Evolutionary conservation across 2,329 filamentous ascomycete species (phyloP).

Genomic region (Talaromyces sp.): DNA sequence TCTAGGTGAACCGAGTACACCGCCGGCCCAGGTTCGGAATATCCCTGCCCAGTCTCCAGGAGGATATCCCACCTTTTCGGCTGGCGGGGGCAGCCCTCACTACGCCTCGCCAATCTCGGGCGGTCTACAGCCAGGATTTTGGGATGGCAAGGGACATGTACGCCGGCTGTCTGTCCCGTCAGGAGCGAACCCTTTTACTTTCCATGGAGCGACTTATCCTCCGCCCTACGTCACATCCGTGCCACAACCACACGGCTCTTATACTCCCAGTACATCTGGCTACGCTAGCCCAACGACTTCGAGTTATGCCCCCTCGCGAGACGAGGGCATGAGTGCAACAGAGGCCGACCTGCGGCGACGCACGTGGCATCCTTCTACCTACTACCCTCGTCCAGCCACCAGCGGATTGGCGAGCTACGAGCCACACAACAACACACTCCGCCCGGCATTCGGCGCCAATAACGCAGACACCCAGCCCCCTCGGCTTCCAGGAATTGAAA

Average conservation of each 20-base stretch:
- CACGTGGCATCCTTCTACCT: conserved; percentile 76
- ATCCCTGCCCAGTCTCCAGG: conserved; percentile 64
- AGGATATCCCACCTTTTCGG: conserved; percentile 72
- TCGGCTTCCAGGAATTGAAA: conserved; percentile 83
- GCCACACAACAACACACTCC: conserved; percentile 51
- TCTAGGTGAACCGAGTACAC: conserved; percentile 55
- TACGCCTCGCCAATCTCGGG: conserved; percentile 71
- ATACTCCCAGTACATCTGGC: conserved; percentile 54
- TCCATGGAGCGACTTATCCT: conserved; percentile 50
- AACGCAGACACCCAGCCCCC: conserved; percentile 52
- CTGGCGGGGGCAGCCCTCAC: conserved; percentile 68
- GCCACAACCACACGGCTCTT: conserved; percentile 51
- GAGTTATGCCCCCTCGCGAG: conserved; percentile 41
- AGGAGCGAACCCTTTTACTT: conserved; percentile 66
- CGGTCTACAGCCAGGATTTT: conserved; percentile 66
- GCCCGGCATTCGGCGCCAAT: conserved; percentile 50
- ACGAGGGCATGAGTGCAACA: conserved; percentile 32
- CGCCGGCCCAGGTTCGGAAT: conserved; percentile 57
- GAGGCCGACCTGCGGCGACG: conserved; percentile 77
- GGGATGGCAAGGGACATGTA: conserved; percentile 61
- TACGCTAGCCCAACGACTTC: conserved; percentile 64
- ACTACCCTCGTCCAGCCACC: conserved; percentile 60
- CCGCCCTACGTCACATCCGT: conserved; percentile 51
- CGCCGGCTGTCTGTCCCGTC: conserved; percentile 80
- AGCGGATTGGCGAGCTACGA: conserved; percentile 72